Evolutionary conservation across 768 basidiomycete species (phyloP), one percentile per base, ranked within the genome.

Genomic region (Pisolithus sp.): DNA sequence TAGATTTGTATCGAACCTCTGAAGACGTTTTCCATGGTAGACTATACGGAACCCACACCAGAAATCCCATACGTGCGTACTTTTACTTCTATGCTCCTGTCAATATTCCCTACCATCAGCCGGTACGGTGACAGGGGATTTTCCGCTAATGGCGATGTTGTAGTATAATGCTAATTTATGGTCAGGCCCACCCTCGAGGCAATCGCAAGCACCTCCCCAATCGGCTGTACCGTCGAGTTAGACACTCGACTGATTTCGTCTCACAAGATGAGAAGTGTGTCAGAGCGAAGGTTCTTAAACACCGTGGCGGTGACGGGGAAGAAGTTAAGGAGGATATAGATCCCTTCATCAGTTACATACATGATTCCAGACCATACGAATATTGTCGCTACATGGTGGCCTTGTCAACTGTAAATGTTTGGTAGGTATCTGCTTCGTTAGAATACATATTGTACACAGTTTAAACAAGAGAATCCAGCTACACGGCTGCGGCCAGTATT

Each of bases 221-320:
- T 58, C 6, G 57, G 54, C 0, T 68, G 67, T 46, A 41, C 38
- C 12, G 67, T 78, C 15, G 77, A 81, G 53, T 50, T 72, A 20
- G 72, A 70, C 17, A 75, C 74, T 1, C 75, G 76, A 51, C 68
- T 81, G 9, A 39, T 59, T n/a, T 72, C 73, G 0, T 73, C 39
- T 62, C 69, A 47, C 73, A 79, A 50, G 54, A 57, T 8, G 62
- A 63, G 2, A 65, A 69, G 31, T 53, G 54, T 26, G 73, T 80
- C 7, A 54, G 63, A 12, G 76, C 71, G 8, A 66, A 66, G 12
- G 51, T 79, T 5, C 30, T 67, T 24, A 62, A 66, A 48, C 57
- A 18, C 13, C 43, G 24, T 30, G 38, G 24, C 18, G 46, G 30
- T n/a, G 56, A 64, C 3, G 68, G 58, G 24, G 64, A n/a, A n/a